Conservation (phyloP, 78 protist genomes). For the Dictyostelium firmibasis region DNA sequence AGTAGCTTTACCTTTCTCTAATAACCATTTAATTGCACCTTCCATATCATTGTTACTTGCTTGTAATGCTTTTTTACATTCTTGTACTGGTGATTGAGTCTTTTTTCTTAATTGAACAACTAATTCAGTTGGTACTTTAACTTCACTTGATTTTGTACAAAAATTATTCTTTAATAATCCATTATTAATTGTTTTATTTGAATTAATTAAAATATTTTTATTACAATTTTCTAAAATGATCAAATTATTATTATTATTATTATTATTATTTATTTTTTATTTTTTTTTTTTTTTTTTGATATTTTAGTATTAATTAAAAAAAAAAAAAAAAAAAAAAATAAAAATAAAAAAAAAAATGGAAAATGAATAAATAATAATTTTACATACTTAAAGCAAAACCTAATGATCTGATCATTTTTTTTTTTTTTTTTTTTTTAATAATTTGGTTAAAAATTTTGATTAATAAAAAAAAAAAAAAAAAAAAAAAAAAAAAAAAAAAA, state of each 20-base stretch:
- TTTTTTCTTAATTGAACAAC: conserved; percentile 41
- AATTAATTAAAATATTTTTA: not conserved
- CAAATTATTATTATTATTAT: too few species aligned
- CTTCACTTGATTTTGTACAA: not conserved
- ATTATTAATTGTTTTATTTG: not conserved
- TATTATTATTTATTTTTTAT: too few species aligned
- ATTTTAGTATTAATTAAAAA: not conserved
- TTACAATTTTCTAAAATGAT: not conserved
- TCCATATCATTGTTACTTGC: conserved; percentile 21
- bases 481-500: not conserved
- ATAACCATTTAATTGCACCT: conserved; percentile 31
- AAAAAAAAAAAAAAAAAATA: not conserved
- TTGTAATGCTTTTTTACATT: conserved; percentile 54
- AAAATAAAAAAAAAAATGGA: not conserved
- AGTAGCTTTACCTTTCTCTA: conserved; percentile 62
- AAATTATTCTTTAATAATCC: not conserved
- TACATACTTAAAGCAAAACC: not conserved
- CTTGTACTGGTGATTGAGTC: conserved; percentile 51
- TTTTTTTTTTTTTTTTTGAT: too few species aligned
- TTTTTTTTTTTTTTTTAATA: not conserved
- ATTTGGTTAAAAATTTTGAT: not conserved
- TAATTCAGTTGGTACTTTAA: conserved; percentile 40
- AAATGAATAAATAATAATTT: not conserved
- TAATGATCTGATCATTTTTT: conserved; percentile 5
- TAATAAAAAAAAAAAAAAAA: too few species aligned